A percentile compares a stretch with the other conserved stretches of the same genome.
Conservation (phyloP, 2,329 filamentous ascomycete species). For the Colletotrichum nymphaeae region DNA sequence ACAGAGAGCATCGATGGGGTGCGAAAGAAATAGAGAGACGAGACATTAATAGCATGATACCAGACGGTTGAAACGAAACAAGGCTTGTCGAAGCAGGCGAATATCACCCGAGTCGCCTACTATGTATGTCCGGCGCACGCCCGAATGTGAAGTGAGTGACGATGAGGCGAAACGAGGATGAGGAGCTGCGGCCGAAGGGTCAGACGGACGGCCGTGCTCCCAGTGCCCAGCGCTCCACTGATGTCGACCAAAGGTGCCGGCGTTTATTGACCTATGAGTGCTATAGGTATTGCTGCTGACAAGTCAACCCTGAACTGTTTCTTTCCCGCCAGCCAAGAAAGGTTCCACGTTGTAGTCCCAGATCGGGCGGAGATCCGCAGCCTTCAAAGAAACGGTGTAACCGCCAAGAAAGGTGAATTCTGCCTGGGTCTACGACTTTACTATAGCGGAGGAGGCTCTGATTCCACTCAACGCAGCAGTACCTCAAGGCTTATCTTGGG, state of each 20-base stretch:
- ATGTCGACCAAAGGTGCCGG: not conserved
- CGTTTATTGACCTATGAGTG: too few relatives aligned
- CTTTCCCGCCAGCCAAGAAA: not conserved
- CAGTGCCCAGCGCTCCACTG: not conserved
- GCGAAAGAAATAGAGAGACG: conserved; percentile 7
- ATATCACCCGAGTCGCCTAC: conserved; percentile 13
- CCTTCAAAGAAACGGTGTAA: conserved; percentile 10
- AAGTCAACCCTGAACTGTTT: not conserved
- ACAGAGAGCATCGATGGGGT: conserved; percentile 8
- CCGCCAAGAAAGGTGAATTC: not conserved
- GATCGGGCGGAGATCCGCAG: conserved; percentile 17
- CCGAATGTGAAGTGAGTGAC: conserved; percentile 21
- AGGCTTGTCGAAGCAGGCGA: conserved; percentile 6
- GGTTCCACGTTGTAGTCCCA: conserved; percentile 17
- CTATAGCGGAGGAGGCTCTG: not conserved
- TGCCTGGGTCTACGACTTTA: not conserved
- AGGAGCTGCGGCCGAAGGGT: not conserved
- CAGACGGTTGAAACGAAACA: conserved; percentile 33
- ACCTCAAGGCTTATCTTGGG: conserved; percentile 8
- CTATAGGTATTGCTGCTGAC: not conserved
- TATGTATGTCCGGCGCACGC: conserved; percentile 3
- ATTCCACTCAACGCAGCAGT: not conserved
- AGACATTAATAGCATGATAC: conserved; percentile 35
- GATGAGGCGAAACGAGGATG: conserved; percentile 31
- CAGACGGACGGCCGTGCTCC: not conserved